phyloP scores from a whole-genome alignment of 176 grass and related monocot species.

The Oryza meridionalis region DNA sequence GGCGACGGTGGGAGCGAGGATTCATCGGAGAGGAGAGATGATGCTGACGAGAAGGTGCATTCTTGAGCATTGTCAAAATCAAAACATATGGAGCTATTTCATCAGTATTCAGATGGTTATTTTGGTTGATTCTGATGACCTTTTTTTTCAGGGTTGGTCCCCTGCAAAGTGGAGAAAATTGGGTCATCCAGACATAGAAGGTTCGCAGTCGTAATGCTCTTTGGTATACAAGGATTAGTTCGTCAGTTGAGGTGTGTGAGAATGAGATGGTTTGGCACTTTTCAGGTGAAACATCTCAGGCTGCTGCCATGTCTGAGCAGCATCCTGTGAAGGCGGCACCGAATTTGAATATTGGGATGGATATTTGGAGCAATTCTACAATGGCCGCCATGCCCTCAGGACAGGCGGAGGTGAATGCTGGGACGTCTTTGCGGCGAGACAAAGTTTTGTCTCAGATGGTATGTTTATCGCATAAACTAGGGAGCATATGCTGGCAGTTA shows the following conservation, averaged over 20 bases:
- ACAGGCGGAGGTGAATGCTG: conserved; percentile 42
- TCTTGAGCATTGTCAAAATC: conserved; percentile 28
- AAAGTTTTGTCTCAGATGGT: conserved; percentile 46
- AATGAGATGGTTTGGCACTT: conserved; percentile 1
- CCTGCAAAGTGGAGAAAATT: conserved; percentile 69
- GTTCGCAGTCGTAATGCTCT: conserved; percentile 30
- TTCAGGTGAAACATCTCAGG: conserved; percentile 59
- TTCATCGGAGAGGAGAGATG: conserved; percentile 53
- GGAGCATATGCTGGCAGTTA: neutral
- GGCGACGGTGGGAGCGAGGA: conserved; percentile 52
- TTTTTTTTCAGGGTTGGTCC: conserved; percentile 58
- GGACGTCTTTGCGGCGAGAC: neutral
- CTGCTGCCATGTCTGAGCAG: conserved; percentile 22
- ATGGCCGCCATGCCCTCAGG: conserved; percentile 45
- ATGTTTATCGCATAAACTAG: conserved; percentile 3
- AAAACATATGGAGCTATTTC: conserved; percentile 1
- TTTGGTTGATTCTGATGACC: conserved; percentile 34
- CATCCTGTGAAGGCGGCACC: conserved; percentile 51
- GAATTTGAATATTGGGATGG: conserved; percentile 69
- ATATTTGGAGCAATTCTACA: conserved; percentile 60
- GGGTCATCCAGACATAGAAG: conserved; percentile 36
- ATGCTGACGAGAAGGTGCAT: conserved; percentile 51
- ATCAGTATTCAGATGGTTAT: neutral
- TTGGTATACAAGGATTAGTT: neutral
- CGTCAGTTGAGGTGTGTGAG: neutral